Conservation (phyloP, 2,329 filamentous ascomycete genomes). For the Sporothrix brunneoviolacea region DNA sequence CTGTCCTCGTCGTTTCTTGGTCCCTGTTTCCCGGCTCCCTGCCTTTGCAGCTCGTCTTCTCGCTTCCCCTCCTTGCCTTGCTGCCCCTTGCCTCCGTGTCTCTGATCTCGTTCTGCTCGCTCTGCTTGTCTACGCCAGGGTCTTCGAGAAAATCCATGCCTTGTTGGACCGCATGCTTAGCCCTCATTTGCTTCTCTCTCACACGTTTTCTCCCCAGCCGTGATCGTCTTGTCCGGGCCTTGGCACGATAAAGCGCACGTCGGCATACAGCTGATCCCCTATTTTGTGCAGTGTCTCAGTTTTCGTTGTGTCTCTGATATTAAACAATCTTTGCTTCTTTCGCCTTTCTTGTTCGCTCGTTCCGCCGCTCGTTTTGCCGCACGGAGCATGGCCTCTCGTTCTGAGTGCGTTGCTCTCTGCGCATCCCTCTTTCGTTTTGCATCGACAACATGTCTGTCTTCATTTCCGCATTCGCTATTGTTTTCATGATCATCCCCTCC, state of each 20-base stretch:
- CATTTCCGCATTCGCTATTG: too few species aligned
- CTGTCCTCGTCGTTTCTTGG: too few species aligned
- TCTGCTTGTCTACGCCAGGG: too few species aligned
- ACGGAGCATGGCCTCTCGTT: too few species aligned
- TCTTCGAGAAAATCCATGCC: too few species aligned
- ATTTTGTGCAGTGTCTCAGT: background rate
- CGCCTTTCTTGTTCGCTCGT: background rate
- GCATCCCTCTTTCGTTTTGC: background rate
- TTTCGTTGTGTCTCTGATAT: too few species aligned
- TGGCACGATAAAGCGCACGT: background rate
- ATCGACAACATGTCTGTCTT: background rate
- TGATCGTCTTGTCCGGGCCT: too few species aligned
- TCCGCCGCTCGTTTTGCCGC: too few species aligned
- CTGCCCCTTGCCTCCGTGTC: background rate
- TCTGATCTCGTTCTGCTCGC: background rate
- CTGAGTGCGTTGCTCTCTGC: too few species aligned
- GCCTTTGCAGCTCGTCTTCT: background rate
- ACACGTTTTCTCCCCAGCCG: background rate
- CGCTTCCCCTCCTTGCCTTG: background rate
- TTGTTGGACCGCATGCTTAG: background rate
- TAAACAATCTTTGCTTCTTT: too few species aligned
- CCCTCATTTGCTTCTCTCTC: background rate
- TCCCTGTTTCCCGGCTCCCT: too few species aligned
- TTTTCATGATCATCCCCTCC: too few species aligned
- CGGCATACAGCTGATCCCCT: background rate